Conservation (phyloP, 1,139 yeast species). For the Ogataea hybrid region DNA sequence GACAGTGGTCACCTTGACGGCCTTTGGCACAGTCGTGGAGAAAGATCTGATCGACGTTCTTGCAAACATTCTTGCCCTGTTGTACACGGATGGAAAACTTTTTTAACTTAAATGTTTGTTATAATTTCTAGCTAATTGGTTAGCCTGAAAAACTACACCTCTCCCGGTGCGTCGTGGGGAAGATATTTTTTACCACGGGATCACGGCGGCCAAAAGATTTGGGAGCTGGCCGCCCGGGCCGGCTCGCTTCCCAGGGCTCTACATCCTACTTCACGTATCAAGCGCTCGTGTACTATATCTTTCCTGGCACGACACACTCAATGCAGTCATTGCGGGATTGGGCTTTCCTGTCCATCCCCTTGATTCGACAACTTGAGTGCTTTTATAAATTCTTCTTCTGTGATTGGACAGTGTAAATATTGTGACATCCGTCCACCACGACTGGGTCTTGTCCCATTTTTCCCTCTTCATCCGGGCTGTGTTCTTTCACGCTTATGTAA, state of each 20-base stretch:
- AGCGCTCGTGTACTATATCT: not conserved
- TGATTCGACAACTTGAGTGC: not conserved
- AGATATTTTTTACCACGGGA: conserved; percentile 1
- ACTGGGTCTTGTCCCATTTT: not conserved
- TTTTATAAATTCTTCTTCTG: conserved; percentile 15
- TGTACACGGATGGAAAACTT: conserved; percentile 9
- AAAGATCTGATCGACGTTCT: conserved; percentile 36
- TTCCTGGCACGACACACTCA: not conserved
- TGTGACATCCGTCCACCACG: conserved; percentile 7
- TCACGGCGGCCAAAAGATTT: not conserved
- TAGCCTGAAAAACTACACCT: conserved; percentile 2
- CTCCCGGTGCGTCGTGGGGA: conserved; percentile 5
- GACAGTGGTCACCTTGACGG: conserved; percentile 42
- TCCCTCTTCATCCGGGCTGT: not conserved
- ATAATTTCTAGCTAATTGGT: conserved; percentile 11
- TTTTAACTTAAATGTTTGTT: conserved; percentile 8
- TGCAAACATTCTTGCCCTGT: conserved; percentile 23
- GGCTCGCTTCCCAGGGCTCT: not conserved
- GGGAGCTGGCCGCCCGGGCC: not conserved
- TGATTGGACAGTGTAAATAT: conserved; percentile 13
- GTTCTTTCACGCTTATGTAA: not conserved
- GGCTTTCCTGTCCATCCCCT: not conserved
- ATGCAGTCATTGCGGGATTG: not conserved
- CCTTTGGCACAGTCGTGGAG: conserved; percentile 42
- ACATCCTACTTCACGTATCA: not conserved